Percentiles rank a stretch among this genome's conserved stretches.
Conservation (phyloP, 208 protist genomes). For the Crithidia thermophila region DNA sequence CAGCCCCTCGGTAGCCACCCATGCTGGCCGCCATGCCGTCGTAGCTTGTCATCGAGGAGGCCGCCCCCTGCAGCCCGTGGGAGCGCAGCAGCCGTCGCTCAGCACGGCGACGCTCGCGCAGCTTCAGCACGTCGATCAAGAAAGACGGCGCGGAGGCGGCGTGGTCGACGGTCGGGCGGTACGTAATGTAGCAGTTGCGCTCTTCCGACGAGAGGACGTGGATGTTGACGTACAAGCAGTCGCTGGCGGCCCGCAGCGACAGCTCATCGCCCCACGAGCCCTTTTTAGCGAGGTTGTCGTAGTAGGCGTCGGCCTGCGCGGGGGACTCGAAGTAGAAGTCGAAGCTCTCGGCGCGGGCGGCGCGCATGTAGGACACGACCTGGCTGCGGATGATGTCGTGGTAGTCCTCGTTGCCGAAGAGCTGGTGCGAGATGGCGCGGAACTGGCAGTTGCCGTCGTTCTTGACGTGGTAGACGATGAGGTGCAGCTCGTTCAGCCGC, state of each 20-base stretch:
- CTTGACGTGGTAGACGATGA: constrained; percentile 58
- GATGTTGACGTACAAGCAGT: constrained; percentile 85
- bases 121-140: constrained; percentile 67
- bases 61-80: neutral
- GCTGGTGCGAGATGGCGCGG: constrained; percentile 83
- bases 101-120: constrained; percentile 27
- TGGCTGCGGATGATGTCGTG: constrained; percentile 79
- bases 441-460: constrained; percentile 93
- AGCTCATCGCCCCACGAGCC: constrained; percentile 90
- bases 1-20: neutral
- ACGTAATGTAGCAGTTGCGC: constrained; percentile 83
- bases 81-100: constrained; percentile 19
- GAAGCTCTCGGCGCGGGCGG: constrained; percentile 62
- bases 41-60: constrained; percentile 3
- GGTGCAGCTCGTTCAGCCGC: constrained; percentile 61
- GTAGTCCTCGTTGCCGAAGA: constrained; percentile 82
- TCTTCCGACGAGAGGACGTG: constrained; percentile 84
- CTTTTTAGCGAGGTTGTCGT: constrained; percentile 46
- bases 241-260: constrained; percentile 80
- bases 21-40: neutral
- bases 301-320: constrained; percentile 71
- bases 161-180: constrained; percentile 55
- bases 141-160: constrained; percentile 66
- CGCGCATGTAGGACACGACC: constrained; percentile 85
- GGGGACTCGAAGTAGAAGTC: constrained; percentile 80